Base-by-base conservation (phyloP, 352 stramenopile genomes). In the Aphanomyces stellatus region DNA sequence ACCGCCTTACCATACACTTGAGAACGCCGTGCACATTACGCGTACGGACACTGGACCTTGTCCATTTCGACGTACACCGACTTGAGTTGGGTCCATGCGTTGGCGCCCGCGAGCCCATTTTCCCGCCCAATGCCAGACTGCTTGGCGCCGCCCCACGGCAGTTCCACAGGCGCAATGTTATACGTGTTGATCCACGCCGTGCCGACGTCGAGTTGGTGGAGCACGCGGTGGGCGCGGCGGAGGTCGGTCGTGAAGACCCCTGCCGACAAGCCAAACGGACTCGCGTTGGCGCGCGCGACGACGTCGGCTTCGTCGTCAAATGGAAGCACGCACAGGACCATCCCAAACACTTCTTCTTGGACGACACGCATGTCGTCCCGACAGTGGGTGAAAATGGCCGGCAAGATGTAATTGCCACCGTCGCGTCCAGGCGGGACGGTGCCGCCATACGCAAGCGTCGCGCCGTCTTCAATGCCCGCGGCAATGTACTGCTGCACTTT, bases 71-170 rank as follows among this genome's bases (percentile, higher is more conserved):
- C 84, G 71, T 92, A 92, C 27, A 97, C 79, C 15, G 81, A 95
- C 71, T 96, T 96, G 48, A 93, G 70, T 72, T 97, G 88, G 53
- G 90, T 97, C 84, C 91, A 97, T 33, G 92, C 88, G 13, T 93
- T 72, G 42, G 94, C 73, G 19, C 84, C 85, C 1, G 83, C 82
- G 15, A 88, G 69, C 6, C 94, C 92, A 69, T 98, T 98, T 72
- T 98, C 93, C 46, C 90, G 85, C 13, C 94, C 94, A 6, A 98
- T 70, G 0, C 95, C 95, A 17, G 86, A 96, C 46, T 89, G 74
- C 78, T 98, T 98, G 70, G 81, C 88, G 10, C 93, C 93, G 30
- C 91, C 91, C 88, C 90, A 98, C 8, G 91, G 88, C 1, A 90
- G 83, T 64, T 91, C 78, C 30, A 88, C 80, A 4, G 87, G 87